phyloP scores from a whole-genome alignment of 306 rosid species.

The Medicago ruthenica region DNA sequence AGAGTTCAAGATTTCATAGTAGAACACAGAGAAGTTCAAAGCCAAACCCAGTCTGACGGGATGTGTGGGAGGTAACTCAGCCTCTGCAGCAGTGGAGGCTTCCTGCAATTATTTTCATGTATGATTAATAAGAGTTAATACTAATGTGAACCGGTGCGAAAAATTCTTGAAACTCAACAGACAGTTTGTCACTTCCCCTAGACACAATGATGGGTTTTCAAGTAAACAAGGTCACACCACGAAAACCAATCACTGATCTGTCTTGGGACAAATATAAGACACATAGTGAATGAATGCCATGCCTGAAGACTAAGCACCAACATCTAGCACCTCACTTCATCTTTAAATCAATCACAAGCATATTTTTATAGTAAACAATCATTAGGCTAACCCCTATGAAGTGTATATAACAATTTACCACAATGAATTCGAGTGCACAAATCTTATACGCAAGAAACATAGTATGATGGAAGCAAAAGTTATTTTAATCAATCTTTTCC shows the following conservation, averaged over 20 bases:
- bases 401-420: not conserved
- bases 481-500: not conserved
- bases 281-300: slow-evolving; percentile 4
- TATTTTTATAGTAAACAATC: not conserved
- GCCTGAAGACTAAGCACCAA: slow-evolving; percentile 1
- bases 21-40: slow-evolving; percentile 74
- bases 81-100: slow-evolving; percentile 58
- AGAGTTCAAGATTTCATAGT: slow-evolving; percentile 76
- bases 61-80: slow-evolving; percentile 70
- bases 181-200: not conserved
- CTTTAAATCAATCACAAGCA: not conserved
- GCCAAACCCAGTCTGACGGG: slow-evolving; percentile 74
- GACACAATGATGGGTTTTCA: not conserved
- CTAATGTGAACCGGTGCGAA: slow-evolving; percentile 3
- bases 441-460: slow-evolving; percentile 3
- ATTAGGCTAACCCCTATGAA: not conserved
- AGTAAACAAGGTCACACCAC: slow-evolving; percentile 20
- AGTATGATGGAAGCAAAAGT: not conserved
- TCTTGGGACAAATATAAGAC: not conserved
- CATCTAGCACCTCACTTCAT: not conserved
- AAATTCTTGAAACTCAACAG: not conserved
- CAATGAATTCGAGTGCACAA: not conserved
- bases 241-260: not conserved
- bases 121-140: slow-evolving; percentile 5
- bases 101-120: slow-evolving; percentile 42